A percentile compares a stretch with the other conserved stretches of the same genome.
Conservation (phyloP, 1,284 basidiomycete species). For the Moniliella sp. region DNA sequence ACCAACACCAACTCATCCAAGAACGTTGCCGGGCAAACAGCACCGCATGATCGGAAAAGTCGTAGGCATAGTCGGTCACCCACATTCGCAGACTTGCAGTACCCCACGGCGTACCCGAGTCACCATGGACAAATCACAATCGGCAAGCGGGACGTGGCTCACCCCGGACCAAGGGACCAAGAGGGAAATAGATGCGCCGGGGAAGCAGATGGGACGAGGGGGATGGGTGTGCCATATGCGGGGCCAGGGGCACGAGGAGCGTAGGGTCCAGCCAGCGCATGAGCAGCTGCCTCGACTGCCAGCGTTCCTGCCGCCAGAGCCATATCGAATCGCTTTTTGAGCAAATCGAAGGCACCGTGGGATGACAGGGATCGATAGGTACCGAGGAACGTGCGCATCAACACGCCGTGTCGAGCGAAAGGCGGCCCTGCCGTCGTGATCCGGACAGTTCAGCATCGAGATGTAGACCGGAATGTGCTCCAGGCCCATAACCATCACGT, state of each 20-base stretch:
- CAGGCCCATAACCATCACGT: constrained; percentile 27
- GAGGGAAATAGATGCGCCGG: constrained; percentile 11
- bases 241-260: constrained; percentile 13
- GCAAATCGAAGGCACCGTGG: constrained; percentile 17
- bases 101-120: constrained; percentile 19
- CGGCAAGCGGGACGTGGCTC: no score
- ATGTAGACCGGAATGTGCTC: constrained; percentile 12
- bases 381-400: constrained; percentile 18
- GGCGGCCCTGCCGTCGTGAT: constrained; percentile 8
- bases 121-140: constrained; percentile 23
- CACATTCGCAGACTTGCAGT: constrained; percentile 13
- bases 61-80: constrained; percentile 19
- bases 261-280: constrained; percentile 15
- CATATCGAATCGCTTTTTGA: constrained; percentile 18
- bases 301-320: constrained; percentile 22
- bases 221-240: not conserved
- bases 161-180: no score
- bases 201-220: not conserved
- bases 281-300: no score
- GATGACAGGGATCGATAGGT: constrained; percentile 18
- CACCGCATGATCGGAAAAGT: constrained; percentile 21
- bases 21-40: constrained; percentile 18
- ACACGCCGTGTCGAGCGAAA: constrained; percentile 17
- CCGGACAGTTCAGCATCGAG: no score
- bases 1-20: not conserved